Conservation (phyloP, 2,329 filamentous ascomycete species). For the Penicillium sp. region DNA sequence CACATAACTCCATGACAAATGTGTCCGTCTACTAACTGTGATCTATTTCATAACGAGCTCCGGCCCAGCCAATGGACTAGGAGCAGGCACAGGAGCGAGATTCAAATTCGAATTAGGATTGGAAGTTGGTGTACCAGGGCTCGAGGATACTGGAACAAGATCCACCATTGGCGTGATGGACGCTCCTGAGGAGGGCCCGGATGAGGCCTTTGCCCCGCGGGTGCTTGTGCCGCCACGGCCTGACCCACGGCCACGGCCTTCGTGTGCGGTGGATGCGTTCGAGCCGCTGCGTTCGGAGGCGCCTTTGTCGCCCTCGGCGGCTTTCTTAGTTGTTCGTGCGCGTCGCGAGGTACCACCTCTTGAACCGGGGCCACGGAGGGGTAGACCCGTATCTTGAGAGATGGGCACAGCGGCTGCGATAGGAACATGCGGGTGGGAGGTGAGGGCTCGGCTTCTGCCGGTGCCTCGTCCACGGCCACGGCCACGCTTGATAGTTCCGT, state of each 20-base stretch:
- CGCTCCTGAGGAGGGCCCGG: constrained; percentile 9
- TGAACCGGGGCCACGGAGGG: constrained; percentile 67
- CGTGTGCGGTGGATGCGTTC: constrained; percentile 20
- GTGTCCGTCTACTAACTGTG: background rate
- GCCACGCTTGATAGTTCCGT: constrained; percentile 66
- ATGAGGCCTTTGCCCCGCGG: constrained; percentile 28
- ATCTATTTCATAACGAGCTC: constrained; percentile 31
- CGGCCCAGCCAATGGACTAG: constrained; percentile 24
- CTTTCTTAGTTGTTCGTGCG: constrained; percentile 80
- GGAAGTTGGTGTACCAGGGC: constrained; percentile 2
- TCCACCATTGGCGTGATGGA: constrained; percentile 27
- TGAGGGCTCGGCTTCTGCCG: constrained; percentile 52
- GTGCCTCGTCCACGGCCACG: constrained; percentile 55
- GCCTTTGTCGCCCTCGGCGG: constrained; percentile 74
- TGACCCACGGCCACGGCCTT: constrained; percentile 28
- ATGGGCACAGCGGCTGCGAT: constrained; percentile 79
- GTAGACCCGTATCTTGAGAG: constrained; percentile 82
- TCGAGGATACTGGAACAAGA: constrained; percentile 27
- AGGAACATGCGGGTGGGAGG: constrained; percentile 70
- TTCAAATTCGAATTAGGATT: constrained; percentile 1
- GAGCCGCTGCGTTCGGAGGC: constrained; percentile 67
- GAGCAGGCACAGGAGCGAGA: constrained; percentile 17
- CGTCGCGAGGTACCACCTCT: constrained; percentile 75
- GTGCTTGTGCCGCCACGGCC: constrained; percentile 28
- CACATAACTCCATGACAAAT: background rate